phyloP scores from a whole-genome alignment of 352 stramenopile genomes.

The Pythium insidiosum region DNA sequence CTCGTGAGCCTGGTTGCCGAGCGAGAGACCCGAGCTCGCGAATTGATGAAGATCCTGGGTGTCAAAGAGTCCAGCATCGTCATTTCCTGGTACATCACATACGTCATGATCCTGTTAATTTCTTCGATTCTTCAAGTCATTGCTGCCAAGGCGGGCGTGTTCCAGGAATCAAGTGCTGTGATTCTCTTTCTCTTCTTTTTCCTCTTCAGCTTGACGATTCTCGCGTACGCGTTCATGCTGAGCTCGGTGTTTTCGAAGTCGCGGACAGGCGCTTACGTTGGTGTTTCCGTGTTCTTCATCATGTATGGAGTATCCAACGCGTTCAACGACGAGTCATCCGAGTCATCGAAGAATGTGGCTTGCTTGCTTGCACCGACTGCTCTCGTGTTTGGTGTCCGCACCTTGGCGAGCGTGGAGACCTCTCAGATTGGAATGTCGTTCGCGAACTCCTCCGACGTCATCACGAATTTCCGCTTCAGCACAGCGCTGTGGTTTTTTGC shows the following conservation, averaged over 20 bases:
- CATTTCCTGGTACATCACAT: constrained; percentile 78
- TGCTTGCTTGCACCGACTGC: constrained; percentile 30
- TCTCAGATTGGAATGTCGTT: constrained; percentile 31
- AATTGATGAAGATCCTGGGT: constrained; percentile 84
- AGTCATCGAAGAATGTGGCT: constrained; percentile 22
- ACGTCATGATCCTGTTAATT: constrained; percentile 72
- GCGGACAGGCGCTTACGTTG: constrained; percentile 63
- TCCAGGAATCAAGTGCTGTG: constrained; percentile 8
- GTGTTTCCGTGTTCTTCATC: constrained; percentile 17
- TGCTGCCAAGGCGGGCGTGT: constrained; percentile 25
- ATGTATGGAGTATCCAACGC: constrained; percentile 19
- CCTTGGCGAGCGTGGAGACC: constrained; percentile 26
- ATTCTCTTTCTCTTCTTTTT: constrained; percentile 28
- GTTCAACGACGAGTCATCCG: constrained; percentile 12
- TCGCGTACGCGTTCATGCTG: constrained; percentile 22
- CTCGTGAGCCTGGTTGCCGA: constrained; percentile 66
- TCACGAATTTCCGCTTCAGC: constrained; percentile 50
- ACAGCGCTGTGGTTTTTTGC: constrained; percentile 65
- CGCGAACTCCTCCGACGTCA: constrained; percentile 21
- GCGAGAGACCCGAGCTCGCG: constrained; percentile 66
- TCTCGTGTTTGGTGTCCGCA: constrained; percentile 38
- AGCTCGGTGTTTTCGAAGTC: constrained; percentile 25
- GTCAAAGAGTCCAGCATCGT: constrained; percentile 71
- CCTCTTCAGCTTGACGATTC: constrained; percentile 19
- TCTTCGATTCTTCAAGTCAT: constrained; percentile 43